Percentiles rank a stretch among this genome's conserved stretches.
These are phyloP conservation scores for Aegilops sharonensis DNA, from an alignment of 176 grass and related monocot genomes.

Conservation along the genomic window DNA sequence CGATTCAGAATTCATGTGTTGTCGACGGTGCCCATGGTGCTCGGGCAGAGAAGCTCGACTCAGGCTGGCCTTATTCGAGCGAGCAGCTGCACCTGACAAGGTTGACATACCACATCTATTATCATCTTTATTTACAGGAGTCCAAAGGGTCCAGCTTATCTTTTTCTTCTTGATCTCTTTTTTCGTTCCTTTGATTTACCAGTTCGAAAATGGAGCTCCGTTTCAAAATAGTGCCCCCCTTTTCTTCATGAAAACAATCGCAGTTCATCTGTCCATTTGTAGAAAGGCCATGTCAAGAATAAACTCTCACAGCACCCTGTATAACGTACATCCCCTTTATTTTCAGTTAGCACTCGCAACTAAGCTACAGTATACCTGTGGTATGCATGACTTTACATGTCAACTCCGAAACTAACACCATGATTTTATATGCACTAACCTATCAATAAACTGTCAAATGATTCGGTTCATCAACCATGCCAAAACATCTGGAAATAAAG, in stretches of 20 bases:
- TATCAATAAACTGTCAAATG: constrained; percentile 16
- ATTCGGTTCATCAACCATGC: constrained; percentile 2
- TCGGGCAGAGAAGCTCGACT: background rate
- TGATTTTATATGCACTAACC: constrained; percentile 19
- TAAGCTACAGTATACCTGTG: constrained; percentile 18
- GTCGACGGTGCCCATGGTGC: background rate
- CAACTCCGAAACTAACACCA: constrained; percentile 3
- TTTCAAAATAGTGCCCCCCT: background rate
- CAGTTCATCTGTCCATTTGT: background rate
- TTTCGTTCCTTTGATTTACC: background rate
- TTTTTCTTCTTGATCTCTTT: background rate
- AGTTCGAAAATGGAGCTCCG: background rate
- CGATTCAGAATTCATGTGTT: background rate
- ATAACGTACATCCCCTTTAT: constrained; percentile 2
- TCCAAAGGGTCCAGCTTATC: background rate
- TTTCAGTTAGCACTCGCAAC: background rate
- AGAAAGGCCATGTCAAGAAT: background rate
- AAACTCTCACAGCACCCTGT: background rate
- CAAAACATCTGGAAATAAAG: constrained; percentile 1
- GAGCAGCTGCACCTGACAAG: too few relatives aligned
- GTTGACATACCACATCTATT: background rate
- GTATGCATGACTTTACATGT: constrained; percentile 28
- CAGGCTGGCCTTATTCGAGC: background rate
- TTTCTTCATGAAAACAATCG: background rate
- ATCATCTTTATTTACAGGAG: background rate